Evolutionary conservation across 2,329 filamentous ascomycete species (phyloP), one percentile per base, ranked within the genome.

Genomic region (Fusarium dlaminii): DNA sequence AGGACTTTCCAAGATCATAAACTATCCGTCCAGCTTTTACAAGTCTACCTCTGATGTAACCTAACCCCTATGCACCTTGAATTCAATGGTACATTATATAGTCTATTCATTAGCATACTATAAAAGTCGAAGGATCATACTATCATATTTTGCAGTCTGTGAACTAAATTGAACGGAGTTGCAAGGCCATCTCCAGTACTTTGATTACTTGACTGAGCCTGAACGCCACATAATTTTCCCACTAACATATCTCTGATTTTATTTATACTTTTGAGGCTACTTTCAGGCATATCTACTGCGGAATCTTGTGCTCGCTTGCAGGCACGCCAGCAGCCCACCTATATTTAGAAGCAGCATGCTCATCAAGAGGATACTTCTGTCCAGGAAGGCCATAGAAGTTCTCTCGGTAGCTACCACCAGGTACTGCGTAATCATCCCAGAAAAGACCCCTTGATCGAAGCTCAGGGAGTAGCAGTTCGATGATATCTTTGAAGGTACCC

Each of bases 401-500:
- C 80, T 92, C 90, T 14, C 90, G 83, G 70, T 90, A 90, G 0
- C 89, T 91, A 0, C 89, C 89, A 3, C 86, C 86, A 2, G 87
- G 86, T 5, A 90, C 87, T 12, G 86, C 84, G 75, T 87, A 87
- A 45, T 85, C 84, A 27, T 86, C 84, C 83, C 85, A 90, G 79
- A 91, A 90, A 10, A 91, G 77, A 0, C 90, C 90, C 29, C 91
- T 84, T 17, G 82, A 83, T 34, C 85, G 86, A 24, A 94, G 83
- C 74, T 93, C 92, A 0, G 91, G 92, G 4, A 93, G 79, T 12
- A 93, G 80, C 3, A 91, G 83, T 32, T 93, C 89, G 45, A 90
- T 87, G 18, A 93, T 89, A 72, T 93, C 91, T 66, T 90, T 88
- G 81, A 93, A 93, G 0, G 90, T 90, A 64, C 89, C 87, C 0